Conservation (phyloP, 345 rosid species). For the Linum tenue region DNA sequence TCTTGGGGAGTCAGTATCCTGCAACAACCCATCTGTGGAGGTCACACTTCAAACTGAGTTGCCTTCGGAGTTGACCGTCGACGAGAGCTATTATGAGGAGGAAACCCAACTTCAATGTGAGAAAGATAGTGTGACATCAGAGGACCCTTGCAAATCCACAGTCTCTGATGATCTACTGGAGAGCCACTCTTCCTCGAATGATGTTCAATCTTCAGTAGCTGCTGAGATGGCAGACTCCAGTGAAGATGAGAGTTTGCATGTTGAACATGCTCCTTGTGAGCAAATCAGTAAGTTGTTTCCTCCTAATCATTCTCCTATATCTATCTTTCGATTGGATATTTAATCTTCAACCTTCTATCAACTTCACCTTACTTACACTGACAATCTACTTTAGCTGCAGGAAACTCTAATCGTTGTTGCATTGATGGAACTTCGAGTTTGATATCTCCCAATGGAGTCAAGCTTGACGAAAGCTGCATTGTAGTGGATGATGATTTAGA, state of each 20-base stretch:
- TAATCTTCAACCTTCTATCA: too few species aligned
- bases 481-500: slow-evolving; percentile 13
- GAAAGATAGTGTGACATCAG: background rate
- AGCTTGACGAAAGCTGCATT: slow-evolving; percentile 27
- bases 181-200: background rate
- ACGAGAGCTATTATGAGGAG: background rate
- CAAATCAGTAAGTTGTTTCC: slow-evolving; percentile 21
- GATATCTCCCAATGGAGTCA: slow-evolving; percentile 7
- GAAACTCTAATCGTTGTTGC: background rate
- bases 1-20: background rate
- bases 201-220: slow-evolving; percentile 12
- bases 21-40: too few species aligned
- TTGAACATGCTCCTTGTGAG: slow-evolving; percentile 8
- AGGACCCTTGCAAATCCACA: background rate
- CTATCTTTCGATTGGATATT: background rate
- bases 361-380: background rate
- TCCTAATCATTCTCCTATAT: background rate
- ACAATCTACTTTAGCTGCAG: background rate
- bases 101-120: too few species aligned
- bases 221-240: slow-evolving; percentile 1
- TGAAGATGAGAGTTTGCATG: slow-evolving; percentile 3
- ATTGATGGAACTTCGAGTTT: background rate
- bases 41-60: background rate
- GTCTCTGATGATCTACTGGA: slow-evolving; percentile 3
- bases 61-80: background rate